These are phyloP conservation scores for Trichodelitschia bisporula DNA, from an alignment of 495 filamentous ascomycete species.

Conservation along the genomic window DNA sequence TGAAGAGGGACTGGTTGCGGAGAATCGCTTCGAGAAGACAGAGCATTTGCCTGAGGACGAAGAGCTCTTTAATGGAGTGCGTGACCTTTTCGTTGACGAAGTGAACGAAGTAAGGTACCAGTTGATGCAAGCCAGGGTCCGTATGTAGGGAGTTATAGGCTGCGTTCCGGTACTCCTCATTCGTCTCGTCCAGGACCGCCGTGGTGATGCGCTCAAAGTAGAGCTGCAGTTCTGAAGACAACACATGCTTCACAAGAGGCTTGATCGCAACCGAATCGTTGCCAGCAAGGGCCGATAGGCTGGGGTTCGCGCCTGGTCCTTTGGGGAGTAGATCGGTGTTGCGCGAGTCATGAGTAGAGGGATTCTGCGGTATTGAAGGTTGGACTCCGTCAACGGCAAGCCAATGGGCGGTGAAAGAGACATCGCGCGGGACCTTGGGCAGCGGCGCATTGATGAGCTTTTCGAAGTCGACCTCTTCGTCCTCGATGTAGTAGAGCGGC, in stretches of 20 bases:
- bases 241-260: constrained; percentile 77
- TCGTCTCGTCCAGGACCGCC: constrained; percentile 61
- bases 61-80: constrained; percentile 64
- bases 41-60: constrained; percentile 75
- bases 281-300: constrained; percentile 57
- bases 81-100: constrained; percentile 90
- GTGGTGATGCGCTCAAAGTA: constrained; percentile 87
- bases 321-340: constrained; percentile 70
- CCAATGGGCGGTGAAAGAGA: constrained; percentile 86
- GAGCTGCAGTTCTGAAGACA: constrained; percentile 86
- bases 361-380: constrained; percentile 87
- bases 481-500: constrained; percentile 89
- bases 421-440: constrained; percentile 84
- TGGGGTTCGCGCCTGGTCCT: constrained; percentile 61
- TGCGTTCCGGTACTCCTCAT: constrained; percentile 64
- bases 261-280: constrained; percentile 62
- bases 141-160: constrained; percentile 57
- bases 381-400: constrained; percentile 90
- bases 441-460: constrained; percentile 91
- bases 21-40: constrained; percentile 62
- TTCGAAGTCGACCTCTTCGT: constrained; percentile 96
- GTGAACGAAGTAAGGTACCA: constrained; percentile 85
- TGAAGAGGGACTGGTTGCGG: constrained; percentile 54
- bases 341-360: constrained; percentile 55
- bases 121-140: constrained; percentile 81